Evolutionary conservation across 1,284 basidiomycete genomes (phyloP).

Genomic region (Cryptococcus sp.): DNA sequence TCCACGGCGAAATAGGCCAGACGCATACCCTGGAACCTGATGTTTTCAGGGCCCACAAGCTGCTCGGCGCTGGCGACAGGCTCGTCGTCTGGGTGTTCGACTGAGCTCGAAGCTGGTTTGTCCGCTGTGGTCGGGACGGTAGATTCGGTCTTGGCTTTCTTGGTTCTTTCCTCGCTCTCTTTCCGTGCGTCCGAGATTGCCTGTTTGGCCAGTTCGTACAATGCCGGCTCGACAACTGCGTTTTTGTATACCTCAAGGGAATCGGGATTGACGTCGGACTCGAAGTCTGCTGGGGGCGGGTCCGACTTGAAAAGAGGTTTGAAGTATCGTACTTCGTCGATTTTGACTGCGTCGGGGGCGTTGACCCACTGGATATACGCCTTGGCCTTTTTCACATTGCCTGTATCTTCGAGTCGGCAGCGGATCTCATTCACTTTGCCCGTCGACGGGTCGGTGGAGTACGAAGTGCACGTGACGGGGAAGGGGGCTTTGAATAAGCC

Average conservation of each 20-base stretch:
- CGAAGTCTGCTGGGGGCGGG: conserved; percentile 82
- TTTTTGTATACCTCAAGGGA: conserved; percentile 77
- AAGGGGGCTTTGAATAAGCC: conserved; percentile 94
- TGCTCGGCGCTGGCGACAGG: conserved; percentile 70
- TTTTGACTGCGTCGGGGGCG: conserved; percentile 71
- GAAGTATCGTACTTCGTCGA: conserved; percentile 92
- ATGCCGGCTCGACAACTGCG: conserved; percentile 85
- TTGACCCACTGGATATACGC: conserved; percentile 99
- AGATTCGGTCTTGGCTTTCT: conserved; percentile 61
- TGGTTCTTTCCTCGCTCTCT: conserved; percentile 64
- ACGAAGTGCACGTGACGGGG: conserved; percentile 91
- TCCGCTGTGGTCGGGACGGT: background rate
- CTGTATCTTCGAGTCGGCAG: conserved; percentile 73
- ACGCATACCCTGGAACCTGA: conserved; percentile 95
- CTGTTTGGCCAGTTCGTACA: conserved; percentile 79
- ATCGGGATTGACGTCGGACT: conserved; percentile 77
- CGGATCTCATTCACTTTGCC: conserved; percentile 77
- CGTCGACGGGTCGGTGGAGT: conserved; percentile 70
- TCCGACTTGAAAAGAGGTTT: conserved; percentile 92
- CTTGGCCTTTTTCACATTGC: conserved; percentile 75
- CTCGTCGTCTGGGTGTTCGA: conserved; percentile 58
- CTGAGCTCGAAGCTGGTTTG: conserved; percentile 26
- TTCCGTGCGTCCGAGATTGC: conserved; percentile 66
- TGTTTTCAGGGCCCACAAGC: conserved; percentile 86
- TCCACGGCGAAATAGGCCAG: conserved; percentile 96